phyloP scores from a whole-genome alignment of 2,329 filamentous ascomycete genomes.

The Phyllosticta ampelicida region DNA sequence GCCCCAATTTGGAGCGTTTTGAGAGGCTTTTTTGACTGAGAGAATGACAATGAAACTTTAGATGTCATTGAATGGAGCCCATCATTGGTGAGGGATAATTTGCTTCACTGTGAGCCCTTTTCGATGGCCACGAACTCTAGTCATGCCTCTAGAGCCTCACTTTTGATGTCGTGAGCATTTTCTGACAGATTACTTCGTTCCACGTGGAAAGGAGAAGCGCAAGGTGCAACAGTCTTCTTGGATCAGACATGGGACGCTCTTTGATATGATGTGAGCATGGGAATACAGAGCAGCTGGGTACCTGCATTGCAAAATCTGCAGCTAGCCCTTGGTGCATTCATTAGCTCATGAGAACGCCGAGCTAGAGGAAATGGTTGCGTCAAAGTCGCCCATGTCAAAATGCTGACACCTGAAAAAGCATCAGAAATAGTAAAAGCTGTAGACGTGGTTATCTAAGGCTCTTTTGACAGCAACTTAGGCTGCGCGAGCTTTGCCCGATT shows the following conservation, averaged over 20 bases:
- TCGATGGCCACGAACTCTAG: background rate
- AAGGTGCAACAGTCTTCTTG: background rate
- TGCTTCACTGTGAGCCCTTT: background rate
- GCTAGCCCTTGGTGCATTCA: background rate
- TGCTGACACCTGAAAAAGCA: background rate
- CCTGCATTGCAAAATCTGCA: background rate
- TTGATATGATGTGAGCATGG: background rate
- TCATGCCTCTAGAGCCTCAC: background rate
- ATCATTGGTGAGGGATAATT: background rate
- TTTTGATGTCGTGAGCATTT: background rate
- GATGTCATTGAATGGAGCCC: background rate
- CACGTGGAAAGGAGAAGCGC: background rate
- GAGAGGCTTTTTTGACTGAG: background rate
- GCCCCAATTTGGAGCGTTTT: background rate
- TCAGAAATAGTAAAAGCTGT: background rate
- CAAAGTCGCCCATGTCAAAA: background rate
- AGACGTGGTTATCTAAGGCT: background rate
- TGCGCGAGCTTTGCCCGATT: background rate
- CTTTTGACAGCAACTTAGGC: background rate
- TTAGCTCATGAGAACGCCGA: background rate
- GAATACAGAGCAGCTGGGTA: background rate
- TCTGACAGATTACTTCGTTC: background rate
- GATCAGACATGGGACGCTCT: background rate
- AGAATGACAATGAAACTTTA: background rate
- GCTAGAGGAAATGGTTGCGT: background rate